Evolutionary conservation across 805 yeast species (phyloP).

Genomic region (Saccharomycopsis vini): DNA sequence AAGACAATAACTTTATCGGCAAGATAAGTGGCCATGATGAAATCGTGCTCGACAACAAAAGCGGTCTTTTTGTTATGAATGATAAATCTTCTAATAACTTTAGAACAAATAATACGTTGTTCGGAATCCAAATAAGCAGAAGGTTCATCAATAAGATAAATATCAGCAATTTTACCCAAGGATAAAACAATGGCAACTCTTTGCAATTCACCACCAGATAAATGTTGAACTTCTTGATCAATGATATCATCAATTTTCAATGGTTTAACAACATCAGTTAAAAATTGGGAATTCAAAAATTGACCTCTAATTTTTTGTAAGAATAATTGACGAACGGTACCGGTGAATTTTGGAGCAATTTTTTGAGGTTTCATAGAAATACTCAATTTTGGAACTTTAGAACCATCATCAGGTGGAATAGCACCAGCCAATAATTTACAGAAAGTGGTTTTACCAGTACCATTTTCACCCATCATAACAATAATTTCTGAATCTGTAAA

Average conservation of each 20-base stretch:
- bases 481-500: constrained; percentile 94
- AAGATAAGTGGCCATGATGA: constrained; percentile 98
- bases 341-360: constrained; percentile 97
- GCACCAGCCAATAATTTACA: constrained; percentile 94
- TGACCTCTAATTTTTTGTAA: constrained; percentile 92
- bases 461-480: constrained; percentile 99
- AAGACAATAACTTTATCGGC: constrained; percentile 98
- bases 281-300: constrained; percentile 94
- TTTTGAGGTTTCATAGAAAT: constrained; percentile 99
- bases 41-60: constrained; percentile 99
- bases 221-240: constrained; percentile 94
- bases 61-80: constrained; percentile 97
- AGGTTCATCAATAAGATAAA: constrained; percentile 96
- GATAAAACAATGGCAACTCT: constrained; percentile 97
- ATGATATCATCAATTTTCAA: constrained; percentile 86
- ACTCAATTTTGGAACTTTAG: constrained; percentile 75
- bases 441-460: constrained; percentile 98
- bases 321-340: constrained; percentile 96
- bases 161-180: constrained; percentile 90
- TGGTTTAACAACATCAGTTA: constrained; percentile 96
- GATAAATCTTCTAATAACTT: constrained; percentile 94
- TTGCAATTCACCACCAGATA: constrained; percentile 99
- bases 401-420: constrained; percentile 72
- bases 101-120: constrained; percentile 98
- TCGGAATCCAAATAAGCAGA: constrained; percentile 98